Evolutionary conservation across 768 basidiomycete genomes (phyloP), one percentile per base, ranked within the genome.

Genomic region (Cantharellus anzutake): DNA sequence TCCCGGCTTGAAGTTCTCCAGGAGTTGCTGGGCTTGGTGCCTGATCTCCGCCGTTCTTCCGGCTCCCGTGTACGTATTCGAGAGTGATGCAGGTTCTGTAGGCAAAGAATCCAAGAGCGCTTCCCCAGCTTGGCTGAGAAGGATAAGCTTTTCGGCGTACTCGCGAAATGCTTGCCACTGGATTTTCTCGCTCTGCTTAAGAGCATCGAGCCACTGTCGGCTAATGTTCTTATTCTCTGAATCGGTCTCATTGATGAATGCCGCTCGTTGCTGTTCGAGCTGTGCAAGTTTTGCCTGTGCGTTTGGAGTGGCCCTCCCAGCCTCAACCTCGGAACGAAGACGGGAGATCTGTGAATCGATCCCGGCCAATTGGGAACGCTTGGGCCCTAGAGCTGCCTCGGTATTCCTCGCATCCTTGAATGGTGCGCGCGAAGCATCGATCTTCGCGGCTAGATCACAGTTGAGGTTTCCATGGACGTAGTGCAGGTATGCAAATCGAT

Each of bases 151-250:
- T 69, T 91, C 88, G 52, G 79, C 85, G 60, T 83, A 91, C 87
- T 90, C 88, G 67, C 80, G 76, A 57, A 89, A 70, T 5, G 88
- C 88, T 50, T 83, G 79, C 86, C 89, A 91, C 64, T 86, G 89
- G 48, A 74, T 67, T 52, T 74, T 72, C 67, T 90, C 88, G 68
- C 84, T 86, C 65, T 89, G 86, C 57, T 75, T 73, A 57, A 88
- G 65, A 0, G 80, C 85, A 29, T 29, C 20, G 20, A 29, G 20
- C 20, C 20, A 29, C 68, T 85, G 87, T 51, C 88, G 76, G 72
- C 86, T 84, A 68, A 89, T 63, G 42, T 87, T 68, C 59, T 80
- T 78, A 2, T 86, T 70, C 61, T 89, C 84, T 60, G 74, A 80
- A 72, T 91, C 88, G 62, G 88, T 88, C 58, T 72, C 74, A 1